phyloP scores from a whole-genome alignment of 2,329 filamentous ascomycete species.

The Akanthomyces dipterigenus region DNA sequence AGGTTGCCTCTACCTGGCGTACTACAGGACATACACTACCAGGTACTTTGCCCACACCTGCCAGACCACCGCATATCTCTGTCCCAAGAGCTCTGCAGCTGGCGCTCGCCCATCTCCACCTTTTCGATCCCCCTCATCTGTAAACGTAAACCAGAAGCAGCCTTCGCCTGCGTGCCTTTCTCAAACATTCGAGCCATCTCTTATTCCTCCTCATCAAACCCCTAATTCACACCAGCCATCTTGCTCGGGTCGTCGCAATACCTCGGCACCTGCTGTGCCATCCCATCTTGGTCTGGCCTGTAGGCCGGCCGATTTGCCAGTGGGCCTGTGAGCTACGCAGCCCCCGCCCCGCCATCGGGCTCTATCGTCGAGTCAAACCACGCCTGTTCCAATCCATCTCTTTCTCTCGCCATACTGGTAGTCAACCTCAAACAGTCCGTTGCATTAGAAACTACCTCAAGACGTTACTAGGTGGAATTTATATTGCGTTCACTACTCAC shows the following conservation, averaged over 20 bases:
- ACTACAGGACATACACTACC: no score
- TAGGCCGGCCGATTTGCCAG: slow-evolving; percentile 8
- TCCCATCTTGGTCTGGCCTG: slow-evolving; percentile 8
- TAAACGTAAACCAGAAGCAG: not conserved
- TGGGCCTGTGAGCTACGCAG: not conserved
- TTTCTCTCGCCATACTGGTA: not conserved
- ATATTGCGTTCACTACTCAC: no score
- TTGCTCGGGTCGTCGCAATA: not conserved
- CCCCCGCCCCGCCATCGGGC: slow-evolving; percentile 11
- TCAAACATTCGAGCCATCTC: not conserved
- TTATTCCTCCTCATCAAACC: slow-evolving; percentile 1
- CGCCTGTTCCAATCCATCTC: not conserved
- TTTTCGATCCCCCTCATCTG: slow-evolving; percentile 12
- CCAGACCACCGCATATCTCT: not conserved
- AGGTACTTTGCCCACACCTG: not conserved
- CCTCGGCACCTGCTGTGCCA: not conserved
- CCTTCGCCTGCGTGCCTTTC: not conserved
- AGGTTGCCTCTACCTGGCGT: no score
- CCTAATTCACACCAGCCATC: not conserved
- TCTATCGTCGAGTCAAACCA: slow-evolving; percentile 11
- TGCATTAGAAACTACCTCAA: not conserved
- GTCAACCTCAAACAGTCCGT: not conserved
- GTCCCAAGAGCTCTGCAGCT: not conserved
- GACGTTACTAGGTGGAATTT: no score
- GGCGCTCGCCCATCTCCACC: slow-evolving; percentile 9